Evolutionary conservation across 495 filamentous ascomycete genomes (phyloP).

Genomic region (Daldinia bambusicola): DNA sequence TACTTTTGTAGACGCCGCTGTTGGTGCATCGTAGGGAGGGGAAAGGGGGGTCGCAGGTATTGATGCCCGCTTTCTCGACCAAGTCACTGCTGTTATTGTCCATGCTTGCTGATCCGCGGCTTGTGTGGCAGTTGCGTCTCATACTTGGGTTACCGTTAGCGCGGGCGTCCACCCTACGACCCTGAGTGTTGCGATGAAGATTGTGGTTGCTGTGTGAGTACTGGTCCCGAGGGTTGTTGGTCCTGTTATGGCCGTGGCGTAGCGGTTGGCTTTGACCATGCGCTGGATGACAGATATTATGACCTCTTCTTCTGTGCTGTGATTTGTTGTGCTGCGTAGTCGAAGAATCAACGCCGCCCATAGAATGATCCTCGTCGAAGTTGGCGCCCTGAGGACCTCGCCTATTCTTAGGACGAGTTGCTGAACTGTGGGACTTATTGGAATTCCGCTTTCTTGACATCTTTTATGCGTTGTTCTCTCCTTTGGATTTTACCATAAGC

Average conservation of each 20-base stretch:
- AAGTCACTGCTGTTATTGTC: background rate
- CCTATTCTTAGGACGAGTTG: constrained; percentile 4
- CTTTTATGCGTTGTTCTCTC: background rate
- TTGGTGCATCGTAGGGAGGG: background rate
- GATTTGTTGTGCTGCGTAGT: background rate
- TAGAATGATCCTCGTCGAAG: constrained; percentile 39
- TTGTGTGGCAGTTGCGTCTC: constrained; percentile 8
- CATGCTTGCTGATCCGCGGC: background rate
- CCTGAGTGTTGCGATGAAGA: background rate
- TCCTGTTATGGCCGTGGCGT: background rate
- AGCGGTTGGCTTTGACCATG: background rate
- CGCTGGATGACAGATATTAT: background rate
- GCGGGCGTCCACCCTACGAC: background rate
- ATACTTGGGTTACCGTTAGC: background rate
- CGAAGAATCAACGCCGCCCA: constrained; percentile 21
- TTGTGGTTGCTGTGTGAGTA: background rate
- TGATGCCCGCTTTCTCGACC: background rate
- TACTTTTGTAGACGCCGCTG: background rate
- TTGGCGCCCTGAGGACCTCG: constrained; percentile 9
- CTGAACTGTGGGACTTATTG: background rate
- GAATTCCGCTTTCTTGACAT: constrained; percentile 27
- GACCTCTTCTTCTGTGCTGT: constrained; percentile 17
- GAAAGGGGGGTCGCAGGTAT: background rate
- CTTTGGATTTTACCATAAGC: background rate
- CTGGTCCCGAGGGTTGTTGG: background rate